Evolutionary conservation across 2,329 filamentous ascomycete species (phyloP).

Genomic region (Aureobasidium sp.): DNA sequence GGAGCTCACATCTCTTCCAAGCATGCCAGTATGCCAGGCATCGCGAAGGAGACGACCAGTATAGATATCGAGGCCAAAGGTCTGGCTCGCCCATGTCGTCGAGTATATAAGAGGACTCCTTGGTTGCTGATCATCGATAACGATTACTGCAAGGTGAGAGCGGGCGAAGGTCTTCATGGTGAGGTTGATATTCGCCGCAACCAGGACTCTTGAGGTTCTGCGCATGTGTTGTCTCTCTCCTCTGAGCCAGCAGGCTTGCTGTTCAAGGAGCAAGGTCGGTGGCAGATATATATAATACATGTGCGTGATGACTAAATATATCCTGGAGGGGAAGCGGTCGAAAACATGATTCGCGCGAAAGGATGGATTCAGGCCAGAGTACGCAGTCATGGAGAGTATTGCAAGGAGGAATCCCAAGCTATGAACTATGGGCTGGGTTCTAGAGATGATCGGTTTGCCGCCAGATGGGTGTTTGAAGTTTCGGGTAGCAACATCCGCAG

Average conservation of each 20-base stretch:
- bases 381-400: no score
- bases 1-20: not conserved
- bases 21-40: not conserved
- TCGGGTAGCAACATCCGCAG: not conserved
- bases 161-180: not conserved
- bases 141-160: not conserved
- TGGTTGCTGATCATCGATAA: no score
- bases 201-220: not conserved
- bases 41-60: not conserved
- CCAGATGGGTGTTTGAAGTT: no score
- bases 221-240: not conserved
- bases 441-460: no score
- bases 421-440: no score
- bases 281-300: not conserved
- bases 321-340: not conserved
- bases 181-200: not conserved
- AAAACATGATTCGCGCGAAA: not conserved
- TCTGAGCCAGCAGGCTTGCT: not conserved
- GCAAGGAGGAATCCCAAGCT: no score
- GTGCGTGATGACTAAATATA: not conserved
- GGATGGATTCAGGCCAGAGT: no score
- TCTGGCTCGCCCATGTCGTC: not conserved
- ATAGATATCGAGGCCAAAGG: slow-evolving; percentile 9
- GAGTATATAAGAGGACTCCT: not conserved
- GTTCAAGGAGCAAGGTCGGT: not conserved